Conservation (phyloP, 345 rosid species). For the Eucalyptus polyanthemos region DNA sequence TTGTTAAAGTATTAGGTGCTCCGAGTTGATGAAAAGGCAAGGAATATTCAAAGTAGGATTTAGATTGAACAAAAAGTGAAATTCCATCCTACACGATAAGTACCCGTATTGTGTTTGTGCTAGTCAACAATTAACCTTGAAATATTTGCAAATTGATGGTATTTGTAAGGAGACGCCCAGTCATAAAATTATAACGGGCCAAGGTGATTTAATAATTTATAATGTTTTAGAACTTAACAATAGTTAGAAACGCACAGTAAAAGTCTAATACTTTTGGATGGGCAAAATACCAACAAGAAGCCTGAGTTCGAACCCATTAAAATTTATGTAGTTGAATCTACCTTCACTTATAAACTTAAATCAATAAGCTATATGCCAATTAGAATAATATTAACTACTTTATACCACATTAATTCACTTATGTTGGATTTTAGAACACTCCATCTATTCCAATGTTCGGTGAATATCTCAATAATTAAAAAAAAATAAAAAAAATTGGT, state of each 20-base stretch:
- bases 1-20: background rate
- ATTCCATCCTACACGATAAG: background rate
- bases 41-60: background rate
- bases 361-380: accelerated
- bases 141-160: background rate
- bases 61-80: background rate
- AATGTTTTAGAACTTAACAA: background rate
- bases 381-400: no score
- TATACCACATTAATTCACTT: accelerated
- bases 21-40: background rate
- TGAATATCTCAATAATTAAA: background rate
- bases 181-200: accelerated
- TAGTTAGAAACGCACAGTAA: accelerated
- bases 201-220: background rate
- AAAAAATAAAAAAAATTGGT: no score
- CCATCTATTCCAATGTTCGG: background rate
- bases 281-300: accelerated
- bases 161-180: background rate
- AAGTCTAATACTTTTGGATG: no score
- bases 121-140: background rate
- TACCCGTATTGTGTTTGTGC: background rate
- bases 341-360: background rate
- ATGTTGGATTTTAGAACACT: no score
- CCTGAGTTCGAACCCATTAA: accelerated
- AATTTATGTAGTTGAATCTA: accelerated